A percentile compares a stretch with the other conserved stretches of the same genome.
phyloP scores from a whole-genome alignment of 176 grass and related monocot genomes.

The Aegilops tauschii region DNA sequence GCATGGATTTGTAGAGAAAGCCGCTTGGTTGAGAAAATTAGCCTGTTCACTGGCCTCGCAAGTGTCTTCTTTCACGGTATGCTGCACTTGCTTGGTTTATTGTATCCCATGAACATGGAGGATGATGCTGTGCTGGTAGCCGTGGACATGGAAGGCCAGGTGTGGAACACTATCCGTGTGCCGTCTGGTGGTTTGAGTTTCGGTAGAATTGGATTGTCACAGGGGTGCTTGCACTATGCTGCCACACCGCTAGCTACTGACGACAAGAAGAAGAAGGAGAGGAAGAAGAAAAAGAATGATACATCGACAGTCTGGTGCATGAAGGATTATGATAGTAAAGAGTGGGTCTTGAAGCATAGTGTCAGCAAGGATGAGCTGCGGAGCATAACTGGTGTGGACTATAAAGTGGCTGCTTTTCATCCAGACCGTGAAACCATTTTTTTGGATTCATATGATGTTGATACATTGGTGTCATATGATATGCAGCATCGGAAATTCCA shows the following conservation, averaged over 20 bases:
- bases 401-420: neutral
- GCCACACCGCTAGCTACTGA: neutral
- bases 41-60: neutral
- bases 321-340: constrained; percentile 2
- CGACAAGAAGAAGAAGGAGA: neutral
- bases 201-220: neutral
- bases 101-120: neutral
- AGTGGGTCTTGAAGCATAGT: neutral
- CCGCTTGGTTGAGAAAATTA: neutral
- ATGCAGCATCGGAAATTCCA: neutral
- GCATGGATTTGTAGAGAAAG: neutral
- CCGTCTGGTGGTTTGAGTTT: neutral
- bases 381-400: neutral
- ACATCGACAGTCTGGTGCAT: neutral
- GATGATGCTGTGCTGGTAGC: neutral
- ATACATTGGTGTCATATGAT: neutral
- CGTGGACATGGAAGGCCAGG: neutral
- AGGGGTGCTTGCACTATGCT: neutral
- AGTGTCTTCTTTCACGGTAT: neutral
- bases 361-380: neutral
- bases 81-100: neutral
- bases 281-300: neutral
- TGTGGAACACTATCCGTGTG: neutral
- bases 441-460: neutral
- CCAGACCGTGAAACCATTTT: neutral